Evolutionary conservation across 345 rosid species (phyloP).

Genomic region (Heritiera littoralis): DNA sequence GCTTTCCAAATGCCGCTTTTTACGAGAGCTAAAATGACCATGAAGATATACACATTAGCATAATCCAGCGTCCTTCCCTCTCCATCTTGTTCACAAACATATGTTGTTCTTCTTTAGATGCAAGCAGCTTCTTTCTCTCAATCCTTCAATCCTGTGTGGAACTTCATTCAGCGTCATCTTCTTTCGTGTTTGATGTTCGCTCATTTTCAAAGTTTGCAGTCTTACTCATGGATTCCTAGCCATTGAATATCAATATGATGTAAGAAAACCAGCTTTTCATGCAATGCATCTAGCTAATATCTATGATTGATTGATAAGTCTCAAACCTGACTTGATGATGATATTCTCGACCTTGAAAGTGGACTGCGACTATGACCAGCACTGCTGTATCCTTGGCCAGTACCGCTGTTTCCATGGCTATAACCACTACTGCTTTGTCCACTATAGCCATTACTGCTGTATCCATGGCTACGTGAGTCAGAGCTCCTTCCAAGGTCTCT

Average conservation of each 20-base stretch:
- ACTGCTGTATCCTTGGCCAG: neutral
- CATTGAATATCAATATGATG: slow-evolving; percentile 1
- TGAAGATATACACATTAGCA: slow-evolving; percentile 6
- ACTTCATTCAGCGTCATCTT: slow-evolving; percentile 3
- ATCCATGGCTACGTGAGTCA: slow-evolving; percentile 11
- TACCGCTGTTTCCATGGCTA: neutral
- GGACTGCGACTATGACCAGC: slow-evolving; percentile 1
- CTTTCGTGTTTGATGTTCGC: neutral
- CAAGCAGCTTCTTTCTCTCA: slow-evolving; percentile 14
- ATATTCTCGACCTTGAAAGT: slow-evolving; percentile 2
- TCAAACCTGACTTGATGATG: slow-evolving; percentile 30
- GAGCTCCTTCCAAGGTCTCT: slow-evolving; percentile 40
- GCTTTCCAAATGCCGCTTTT: neutral
- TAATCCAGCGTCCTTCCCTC: slow-evolving; percentile 3
- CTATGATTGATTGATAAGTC: neutral
- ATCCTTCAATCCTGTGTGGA: neutral
- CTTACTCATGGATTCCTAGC: slow-evolving; percentile 17
- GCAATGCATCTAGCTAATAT: neutral
- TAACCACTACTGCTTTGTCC: neutral
- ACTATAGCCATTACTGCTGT: neutral
- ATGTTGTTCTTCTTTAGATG: neutral
- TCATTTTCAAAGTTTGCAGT: neutral
- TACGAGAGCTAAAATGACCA: neutral
- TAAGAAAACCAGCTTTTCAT: slow-evolving; percentile 3
- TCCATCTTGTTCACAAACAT: slow-evolving; percentile 5